Conservation (phyloP, 108 stramenopile species). For the Conticribra guillardii region DNA sequence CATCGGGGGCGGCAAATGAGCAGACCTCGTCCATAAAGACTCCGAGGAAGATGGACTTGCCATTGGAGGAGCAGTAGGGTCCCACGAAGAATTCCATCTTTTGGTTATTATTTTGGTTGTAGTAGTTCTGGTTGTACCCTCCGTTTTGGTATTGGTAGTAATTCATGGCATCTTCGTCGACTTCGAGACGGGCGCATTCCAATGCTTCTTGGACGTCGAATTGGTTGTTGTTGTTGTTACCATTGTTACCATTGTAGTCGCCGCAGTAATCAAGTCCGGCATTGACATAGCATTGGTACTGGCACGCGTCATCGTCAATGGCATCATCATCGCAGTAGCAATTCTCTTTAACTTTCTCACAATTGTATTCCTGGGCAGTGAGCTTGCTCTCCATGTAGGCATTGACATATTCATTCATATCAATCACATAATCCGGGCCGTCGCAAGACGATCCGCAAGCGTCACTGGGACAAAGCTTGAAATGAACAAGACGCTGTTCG, state of each 20-base stretch:
- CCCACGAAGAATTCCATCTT: slow-evolving; percentile 69
- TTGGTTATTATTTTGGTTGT: neutral
- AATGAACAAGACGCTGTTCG: slow-evolving; percentile 74
- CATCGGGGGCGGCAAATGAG: slow-evolving; percentile 53
- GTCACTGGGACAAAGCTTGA: slow-evolving; percentile 66
- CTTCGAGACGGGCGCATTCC: slow-evolving; percentile 33
- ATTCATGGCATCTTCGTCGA: slow-evolving; percentile 25
- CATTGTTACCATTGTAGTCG: slow-evolving; percentile 42
- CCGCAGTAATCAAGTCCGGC: slow-evolving; percentile 58
- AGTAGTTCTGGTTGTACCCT: neutral
- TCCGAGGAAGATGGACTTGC: slow-evolving; percentile 72
- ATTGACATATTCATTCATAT: slow-evolving; percentile 77
- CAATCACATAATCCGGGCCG: slow-evolving; percentile 74
- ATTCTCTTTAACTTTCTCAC: slow-evolving; percentile 71
- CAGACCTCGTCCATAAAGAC: slow-evolving; percentile 80
- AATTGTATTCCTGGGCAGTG: slow-evolving; percentile 58
- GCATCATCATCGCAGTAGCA: slow-evolving; percentile 66
- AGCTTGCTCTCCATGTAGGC: slow-evolving; percentile 56
- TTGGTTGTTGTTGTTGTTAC: slow-evolving; percentile 18
- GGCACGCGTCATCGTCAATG: slow-evolving; percentile 18
- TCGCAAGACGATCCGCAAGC: slow-evolving; percentile 39
- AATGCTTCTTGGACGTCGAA: slow-evolving; percentile 36
- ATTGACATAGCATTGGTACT: slow-evolving; percentile 31
- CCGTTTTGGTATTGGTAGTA: slow-evolving; percentile 27
- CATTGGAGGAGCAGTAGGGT: slow-evolving; percentile 73